Conservation (phyloP, 805 yeast species). For the Blastobotrys americana region DNA sequence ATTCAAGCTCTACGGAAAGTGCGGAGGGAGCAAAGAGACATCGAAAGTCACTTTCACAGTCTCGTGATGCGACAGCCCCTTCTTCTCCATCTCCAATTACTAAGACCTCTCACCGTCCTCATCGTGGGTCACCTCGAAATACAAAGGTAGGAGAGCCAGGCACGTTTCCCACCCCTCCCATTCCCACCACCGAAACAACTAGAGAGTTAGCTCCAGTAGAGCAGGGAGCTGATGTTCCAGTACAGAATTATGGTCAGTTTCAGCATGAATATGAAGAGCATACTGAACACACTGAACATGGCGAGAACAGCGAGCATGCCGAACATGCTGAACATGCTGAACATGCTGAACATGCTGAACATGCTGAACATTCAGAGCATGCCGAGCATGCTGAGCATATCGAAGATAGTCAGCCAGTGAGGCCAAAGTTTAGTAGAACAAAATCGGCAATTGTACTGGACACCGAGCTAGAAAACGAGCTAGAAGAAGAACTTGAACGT, state of each 20-base stretch:
- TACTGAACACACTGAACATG: slow-evolving; percentile 1
- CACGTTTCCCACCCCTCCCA: not conserved
- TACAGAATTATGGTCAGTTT: not conserved
- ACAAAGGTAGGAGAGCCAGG: not conserved
- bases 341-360: slow-evolving; percentile 1
- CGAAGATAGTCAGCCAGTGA: not conserved
- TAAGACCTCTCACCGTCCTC: not conserved
- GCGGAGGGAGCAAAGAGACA: not conserved
- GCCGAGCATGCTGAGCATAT: slow-evolving; percentile 1
- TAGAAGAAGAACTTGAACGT: slow-evolving; percentile 43
- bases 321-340: slow-evolving; percentile 10
- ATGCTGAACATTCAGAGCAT: not conserved
- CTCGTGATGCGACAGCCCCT: not conserved
- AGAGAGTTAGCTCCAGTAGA: not conserved
- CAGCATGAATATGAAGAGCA: not conserved
- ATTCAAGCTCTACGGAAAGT: not conserved
- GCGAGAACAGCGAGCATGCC: not conserved
- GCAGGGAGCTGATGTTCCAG: slow-evolving; percentile 1
- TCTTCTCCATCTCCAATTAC: not conserved
- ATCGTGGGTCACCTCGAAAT: not conserved
- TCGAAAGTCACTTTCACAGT: not conserved
- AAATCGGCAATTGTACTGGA: slow-evolving; percentile 69
- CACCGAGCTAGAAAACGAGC: slow-evolving; percentile 41
- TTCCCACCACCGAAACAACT: not conserved
- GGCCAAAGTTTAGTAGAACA: slow-evolving; percentile 36